These are phyloP conservation scores for Phytopythium boreale DNA, from an alignment of 352 stramenopile genomes.

Conservation along the genomic window DNA sequence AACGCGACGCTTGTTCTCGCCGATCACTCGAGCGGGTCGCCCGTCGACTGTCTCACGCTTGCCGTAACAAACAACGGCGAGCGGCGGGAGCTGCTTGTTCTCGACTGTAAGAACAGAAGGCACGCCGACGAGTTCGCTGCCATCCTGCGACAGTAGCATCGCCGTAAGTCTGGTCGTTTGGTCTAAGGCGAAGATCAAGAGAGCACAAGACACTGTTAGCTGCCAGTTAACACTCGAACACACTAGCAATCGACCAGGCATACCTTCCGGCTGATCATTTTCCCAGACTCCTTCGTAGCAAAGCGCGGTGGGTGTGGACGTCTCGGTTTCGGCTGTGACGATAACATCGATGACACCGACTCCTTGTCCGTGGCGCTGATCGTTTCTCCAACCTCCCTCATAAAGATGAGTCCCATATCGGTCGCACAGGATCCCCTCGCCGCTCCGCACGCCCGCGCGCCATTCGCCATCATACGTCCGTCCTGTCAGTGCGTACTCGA, in stretches of 20 bases:
- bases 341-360: constrained; percentile 11
- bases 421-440: constrained; percentile 21
- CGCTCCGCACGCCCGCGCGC: constrained; percentile 19
- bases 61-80: constrained; percentile 12
- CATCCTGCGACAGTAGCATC: constrained; percentile 1
- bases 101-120: constrained; percentile 11
- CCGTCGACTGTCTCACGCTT: background rate
- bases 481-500: constrained; percentile 20
- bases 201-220: background rate
- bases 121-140: constrained; percentile 7
- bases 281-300: constrained; percentile 21
- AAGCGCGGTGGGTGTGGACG: background rate
- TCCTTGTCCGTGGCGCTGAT: constrained; percentile 28
- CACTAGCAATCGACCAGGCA: background rate
- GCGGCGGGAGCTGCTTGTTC: constrained; percentile 16
- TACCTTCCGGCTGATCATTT: constrained; percentile 19
- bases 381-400: constrained; percentile 40
- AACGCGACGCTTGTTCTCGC: constrained; percentile 34
- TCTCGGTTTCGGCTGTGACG: background rate
- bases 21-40: constrained; percentile 12
- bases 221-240: too few species aligned
- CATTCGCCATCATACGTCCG: constrained; percentile 42
- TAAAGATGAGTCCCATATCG: constrained; percentile 19
- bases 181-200: background rate
- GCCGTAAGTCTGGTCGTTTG: constrained; percentile 5